Conservation (phyloP, 768 basidiomycete genomes). For the Scleroderma bovista region DNA sequence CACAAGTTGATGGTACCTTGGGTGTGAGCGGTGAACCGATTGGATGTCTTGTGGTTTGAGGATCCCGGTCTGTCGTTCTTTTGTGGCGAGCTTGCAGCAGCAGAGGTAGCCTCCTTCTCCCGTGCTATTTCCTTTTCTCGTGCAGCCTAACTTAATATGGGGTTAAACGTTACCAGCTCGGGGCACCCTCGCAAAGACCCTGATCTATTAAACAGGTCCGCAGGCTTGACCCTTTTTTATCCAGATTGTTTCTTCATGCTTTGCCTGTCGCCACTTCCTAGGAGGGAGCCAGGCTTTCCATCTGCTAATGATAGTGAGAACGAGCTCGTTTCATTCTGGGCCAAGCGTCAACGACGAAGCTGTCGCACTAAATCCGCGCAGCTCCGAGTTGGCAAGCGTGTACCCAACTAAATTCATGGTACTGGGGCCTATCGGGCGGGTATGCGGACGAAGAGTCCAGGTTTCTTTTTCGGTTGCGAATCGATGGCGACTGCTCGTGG, state of each 20-base stretch:
- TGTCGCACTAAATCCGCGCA: conserved; percentile 60
- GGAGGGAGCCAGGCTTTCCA: conserved; percentile 51
- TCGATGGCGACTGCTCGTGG: conserved; percentile 60
- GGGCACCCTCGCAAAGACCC: conserved; percentile 32
- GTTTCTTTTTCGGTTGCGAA: conserved; percentile 66
- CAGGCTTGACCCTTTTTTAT: conserved; percentile 77
- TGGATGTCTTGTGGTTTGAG: conserved; percentile 34
- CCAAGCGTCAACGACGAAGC: conserved; percentile 34
- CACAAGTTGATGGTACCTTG: conserved; percentile 29
- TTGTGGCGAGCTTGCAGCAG: conserved; percentile 9
- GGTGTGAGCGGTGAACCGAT: conserved; percentile 38
- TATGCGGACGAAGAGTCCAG: conserved; percentile 70
- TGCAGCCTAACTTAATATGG: conserved; percentile 67
- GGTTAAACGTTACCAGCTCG: conserved; percentile 63
- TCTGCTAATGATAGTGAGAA: conserved; percentile 44
- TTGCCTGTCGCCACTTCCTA: conserved; percentile 65
- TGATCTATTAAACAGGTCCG: conserved; percentile 57
- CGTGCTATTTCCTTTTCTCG: conserved; percentile 63
- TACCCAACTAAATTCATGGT: conserved; percentile 60
- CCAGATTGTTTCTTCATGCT: conserved; percentile 91
- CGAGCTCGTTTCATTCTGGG: conserved; percentile 30
- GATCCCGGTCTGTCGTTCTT: conserved; percentile 33
- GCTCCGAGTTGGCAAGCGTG: conserved; percentile 54
- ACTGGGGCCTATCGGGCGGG: conserved; percentile 69
- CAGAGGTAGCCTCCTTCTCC: conserved; percentile 28